A percentile compares a stretch with the other conserved stretches of the same genome.
Evolutionary conservation across 1,284 basidiomycete genomes (phyloP).

Genomic region (Cutaneotrichosporon sp.): DNA sequence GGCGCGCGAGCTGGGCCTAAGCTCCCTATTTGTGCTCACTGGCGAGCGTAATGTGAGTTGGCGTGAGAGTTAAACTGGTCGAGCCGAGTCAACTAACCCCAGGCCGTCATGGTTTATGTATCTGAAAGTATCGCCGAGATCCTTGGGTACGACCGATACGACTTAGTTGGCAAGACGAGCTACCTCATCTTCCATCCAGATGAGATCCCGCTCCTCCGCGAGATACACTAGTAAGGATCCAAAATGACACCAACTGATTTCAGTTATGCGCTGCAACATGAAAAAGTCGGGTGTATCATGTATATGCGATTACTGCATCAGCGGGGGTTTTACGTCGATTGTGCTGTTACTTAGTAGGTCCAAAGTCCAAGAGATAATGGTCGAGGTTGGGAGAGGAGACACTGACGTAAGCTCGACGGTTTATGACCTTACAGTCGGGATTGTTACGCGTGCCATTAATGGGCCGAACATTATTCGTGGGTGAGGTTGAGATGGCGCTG

Average conservation of each 20-base stretch:
- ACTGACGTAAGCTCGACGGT: conserved; percentile 29
- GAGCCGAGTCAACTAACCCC: too few species aligned
- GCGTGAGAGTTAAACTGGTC: too few species aligned
- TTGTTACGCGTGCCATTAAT: conserved; percentile 31
- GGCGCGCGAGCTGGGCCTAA: conserved; percentile 24
- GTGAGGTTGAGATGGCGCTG: background rate
- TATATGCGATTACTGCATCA: conserved; percentile 39
- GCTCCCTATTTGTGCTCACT: conserved; percentile 24
- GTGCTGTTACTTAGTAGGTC: conserved; percentile 34
- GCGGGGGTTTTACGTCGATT: conserved; percentile 40
- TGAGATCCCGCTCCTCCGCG: conserved; percentile 34
- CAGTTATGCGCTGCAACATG: conserved; percentile 32
- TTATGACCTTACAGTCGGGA: conserved; percentile 30
- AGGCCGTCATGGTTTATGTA: conserved; percentile 36
- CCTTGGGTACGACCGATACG: conserved; percentile 38
- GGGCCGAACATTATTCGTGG: conserved; percentile 28
- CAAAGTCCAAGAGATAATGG: too few species aligned
- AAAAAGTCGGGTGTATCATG: conserved; percentile 38
- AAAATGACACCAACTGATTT: too few species aligned
- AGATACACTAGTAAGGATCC: conserved; percentile 36
- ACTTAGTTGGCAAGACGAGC: conserved; percentile 37
- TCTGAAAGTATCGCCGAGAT: conserved; percentile 45
- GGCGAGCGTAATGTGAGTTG: conserved; percentile 27
- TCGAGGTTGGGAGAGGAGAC: too few species aligned
- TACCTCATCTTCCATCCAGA: conserved; percentile 45